phyloP scores from a whole-genome alignment of 2,329 filamentous ascomycete species.

The Rhinocladiella mackenziei region DNA sequence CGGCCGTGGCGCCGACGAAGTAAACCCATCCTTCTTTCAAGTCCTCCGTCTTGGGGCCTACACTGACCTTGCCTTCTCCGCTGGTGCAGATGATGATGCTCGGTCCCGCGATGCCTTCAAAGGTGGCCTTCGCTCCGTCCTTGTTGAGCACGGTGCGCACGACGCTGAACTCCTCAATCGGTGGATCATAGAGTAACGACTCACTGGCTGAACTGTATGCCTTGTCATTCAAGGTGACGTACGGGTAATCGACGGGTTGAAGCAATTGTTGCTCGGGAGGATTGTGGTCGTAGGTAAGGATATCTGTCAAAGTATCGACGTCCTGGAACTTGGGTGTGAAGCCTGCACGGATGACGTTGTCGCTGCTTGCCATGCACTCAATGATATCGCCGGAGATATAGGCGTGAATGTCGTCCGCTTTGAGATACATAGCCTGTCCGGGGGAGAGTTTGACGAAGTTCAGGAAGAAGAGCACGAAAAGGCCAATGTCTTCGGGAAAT shows the following conservation, averaged over 20 bases:
- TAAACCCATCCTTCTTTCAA: constrained; percentile 70
- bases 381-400: constrained; percentile 79
- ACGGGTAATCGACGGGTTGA: constrained; percentile 77
- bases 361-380: constrained; percentile 98
- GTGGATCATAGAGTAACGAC: constrained; percentile 80
- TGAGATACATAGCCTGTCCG: constrained; percentile 92
- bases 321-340: constrained; percentile 99
- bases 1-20: constrained; percentile 84
- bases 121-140: constrained; percentile 73
- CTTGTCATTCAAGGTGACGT: constrained; percentile 72
- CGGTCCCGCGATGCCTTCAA: constrained; percentile 80
- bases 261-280: constrained; percentile 96
- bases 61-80: constrained; percentile 76
- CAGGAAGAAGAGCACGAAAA: constrained; percentile 95
- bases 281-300: constrained; percentile 93
- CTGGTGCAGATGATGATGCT: constrained; percentile 89
- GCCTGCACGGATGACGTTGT: constrained; percentile 95
- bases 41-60: constrained; percentile 75
- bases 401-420: constrained; percentile 95
- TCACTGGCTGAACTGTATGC: constrained; percentile 75
- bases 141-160: constrained; percentile 71
- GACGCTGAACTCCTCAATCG: constrained; percentile 94
- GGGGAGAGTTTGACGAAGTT: constrained; percentile 86
- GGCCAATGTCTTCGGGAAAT: constrained; percentile 84
- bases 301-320: constrained; percentile 77